Base-by-base conservation (phyloP, 129 eudicot species). In the Scalesia atractyloides region DNA sequence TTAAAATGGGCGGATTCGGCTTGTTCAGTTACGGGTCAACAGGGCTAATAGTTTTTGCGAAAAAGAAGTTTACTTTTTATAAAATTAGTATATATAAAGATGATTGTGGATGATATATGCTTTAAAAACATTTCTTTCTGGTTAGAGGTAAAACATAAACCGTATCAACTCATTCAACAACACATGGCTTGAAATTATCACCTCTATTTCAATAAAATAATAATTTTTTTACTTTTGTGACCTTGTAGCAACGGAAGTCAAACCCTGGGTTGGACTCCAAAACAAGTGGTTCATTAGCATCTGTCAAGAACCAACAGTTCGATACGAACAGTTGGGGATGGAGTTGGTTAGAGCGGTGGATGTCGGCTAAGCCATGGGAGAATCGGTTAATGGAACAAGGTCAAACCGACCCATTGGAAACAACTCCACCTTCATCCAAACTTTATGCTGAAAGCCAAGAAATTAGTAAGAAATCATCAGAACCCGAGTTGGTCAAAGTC, bases 301-400 rank as follows among this genome's bases (percentile, higher is more conserved):
- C 90, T 19, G 75, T 81, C 22, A 92, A 85, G 58, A 79, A 67
- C 64, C 51, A 72, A 5, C 82, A 83, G 26, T 78, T 87, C 10
- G 92, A 83, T 80, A 84, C 83, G 67, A 88, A 44, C 48, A 83
- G 77, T 62, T 86, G 83, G 84, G 90, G 94, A 9, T 95, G 99
- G 99, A 95, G 93, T 80, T 95, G 99, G 99, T 80, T 95, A 64
- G 99, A 95, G 54, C 81, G 96, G 9, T 94, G 98, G 98, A 94
- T 94, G 98, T 85, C 96, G 1, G 98, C 98, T 16, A 94, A 84
- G 73, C 98, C 98, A 19, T 94, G 98, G 98, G 98, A 94, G 65
- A 94, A 84, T 66, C 79, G 98, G 59, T 20, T 94, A 22, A 90
- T 94, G 97, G 93, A 90, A 30, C 82, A 89, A 81, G 73, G 48